These are phyloP conservation scores for Pseudogymnoascus sp. DNA, from an alignment of 2,329 filamentous ascomycete species.

Conservation along the genomic window DNA sequence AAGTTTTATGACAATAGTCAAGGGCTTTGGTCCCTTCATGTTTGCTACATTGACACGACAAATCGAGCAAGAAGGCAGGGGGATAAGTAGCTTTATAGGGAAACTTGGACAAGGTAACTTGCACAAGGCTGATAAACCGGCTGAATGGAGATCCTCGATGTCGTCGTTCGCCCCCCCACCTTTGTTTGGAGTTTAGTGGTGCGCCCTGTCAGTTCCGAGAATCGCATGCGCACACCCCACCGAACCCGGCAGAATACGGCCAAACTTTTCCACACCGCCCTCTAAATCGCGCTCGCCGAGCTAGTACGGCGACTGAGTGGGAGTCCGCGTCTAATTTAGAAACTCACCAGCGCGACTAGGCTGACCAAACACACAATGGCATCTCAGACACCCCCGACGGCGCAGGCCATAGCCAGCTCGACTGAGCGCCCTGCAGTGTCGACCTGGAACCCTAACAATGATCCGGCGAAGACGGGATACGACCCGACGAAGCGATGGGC, in stretches of 20 bases:
- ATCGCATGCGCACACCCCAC: slow-evolving; percentile 1
- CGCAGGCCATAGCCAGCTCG: slow-evolving; percentile 1
- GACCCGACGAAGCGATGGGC: slow-evolving; percentile 60
- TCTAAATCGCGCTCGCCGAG: background rate
- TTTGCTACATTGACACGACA: slow-evolving; percentile 22
- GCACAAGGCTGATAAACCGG: slow-evolving; percentile 5
- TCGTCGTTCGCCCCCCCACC: slow-evolving; percentile 3
- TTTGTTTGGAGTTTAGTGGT: slow-evolving; percentile 8
- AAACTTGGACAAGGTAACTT: background rate
- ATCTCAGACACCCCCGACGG: background rate
- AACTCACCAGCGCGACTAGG: slow-evolving; percentile 7
- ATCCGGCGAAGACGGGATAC: slow-evolving; percentile 56
- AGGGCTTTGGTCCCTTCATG: slow-evolving; percentile 47
- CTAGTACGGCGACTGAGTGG: background rate
- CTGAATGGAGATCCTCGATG: slow-evolving; percentile 6
- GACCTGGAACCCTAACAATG: slow-evolving; percentile 36
- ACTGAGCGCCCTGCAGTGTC: slow-evolving; percentile 1
- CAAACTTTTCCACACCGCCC: slow-evolving; percentile 11
- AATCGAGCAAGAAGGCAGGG: background rate
- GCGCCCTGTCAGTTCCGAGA: slow-evolving; percentile 9
- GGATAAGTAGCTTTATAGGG: background rate
- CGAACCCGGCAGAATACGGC: slow-evolving; percentile 9
- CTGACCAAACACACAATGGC: slow-evolving; percentile 14
- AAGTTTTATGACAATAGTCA: slow-evolving; percentile 64
- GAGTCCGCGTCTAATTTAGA: slow-evolving; percentile 7